Base-by-base conservation (phyloP, 1,139 yeast species). In the Lodderomyces margitis region DNA sequence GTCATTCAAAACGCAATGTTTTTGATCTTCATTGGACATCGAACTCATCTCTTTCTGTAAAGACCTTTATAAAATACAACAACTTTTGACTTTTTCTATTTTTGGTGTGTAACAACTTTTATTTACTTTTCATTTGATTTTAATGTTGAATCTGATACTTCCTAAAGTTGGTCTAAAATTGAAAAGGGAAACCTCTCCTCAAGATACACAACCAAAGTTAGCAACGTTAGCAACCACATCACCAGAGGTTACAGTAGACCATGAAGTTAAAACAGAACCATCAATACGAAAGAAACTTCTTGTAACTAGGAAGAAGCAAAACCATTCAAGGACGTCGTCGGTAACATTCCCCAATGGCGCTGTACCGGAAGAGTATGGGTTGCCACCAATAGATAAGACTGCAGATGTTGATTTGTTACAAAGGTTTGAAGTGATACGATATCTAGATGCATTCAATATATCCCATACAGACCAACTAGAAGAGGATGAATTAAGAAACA, bases 361-460 rank as follows among this genome's bases (percentile, higher is more conserved):
- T 10, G 35, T 47, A 19, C 40, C 47, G n/a, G 39, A 47, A 19
- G 46, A 44, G 10, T 47, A 46, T 41, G 51, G 49, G 3, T 35
- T 47, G 35, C 46, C 48, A 12, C 44, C 47, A 21, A 42, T 47
- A 5, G 38, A 32, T 6, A 44, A 38, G 23, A 4, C 36, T 8
- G 33, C 39, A 3, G 51, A 47, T 32, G 40, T 47, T 25, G 48
- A 47, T 28, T 4, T 11, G 10, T 32, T 47, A 23, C 44, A 33
- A 27, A 39, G 45, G 36, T 47, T 47, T 34, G 51, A 47, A 36
- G 44, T 46, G 15, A 46, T 46, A 23, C 40, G 48, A 27, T 47
- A 46, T 31, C 39, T 47, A 9, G 46, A 46, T 21, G 51, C 45
- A 10, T 46, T 46, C 25, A 36, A 42, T 14, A 37, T 47, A 12